Conservation (phyloP, 192 early-diverging fungal species). For the Thoreauomyces humboldtii region DNA sequence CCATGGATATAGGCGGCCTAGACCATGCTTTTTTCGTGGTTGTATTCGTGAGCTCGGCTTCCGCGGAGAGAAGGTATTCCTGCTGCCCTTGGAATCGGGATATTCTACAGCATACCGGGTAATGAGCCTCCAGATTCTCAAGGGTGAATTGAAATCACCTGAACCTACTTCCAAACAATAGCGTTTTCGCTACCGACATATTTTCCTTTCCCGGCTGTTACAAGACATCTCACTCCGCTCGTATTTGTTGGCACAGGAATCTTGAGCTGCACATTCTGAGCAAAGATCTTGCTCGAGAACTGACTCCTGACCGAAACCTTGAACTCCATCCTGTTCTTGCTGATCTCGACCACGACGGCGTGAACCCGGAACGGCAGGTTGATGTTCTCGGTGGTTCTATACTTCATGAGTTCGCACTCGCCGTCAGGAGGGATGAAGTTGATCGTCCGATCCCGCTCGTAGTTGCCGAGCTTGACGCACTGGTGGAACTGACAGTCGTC, state of each 20-base stretch:
- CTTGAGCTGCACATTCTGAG: conserved; percentile 82
- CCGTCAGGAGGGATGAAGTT: conserved; percentile 98
- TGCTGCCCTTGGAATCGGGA: conserved; percentile 86
- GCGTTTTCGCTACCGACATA: conserved; percentile 91
- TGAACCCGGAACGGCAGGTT: conserved; percentile 94
- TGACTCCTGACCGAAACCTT: conserved; percentile 85
- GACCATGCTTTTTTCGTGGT: conserved; percentile 88
- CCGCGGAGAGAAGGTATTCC: conserved; percentile 77
- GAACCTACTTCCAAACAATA: conserved; percentile 91
- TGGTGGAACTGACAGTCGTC: conserved; percentile 99
- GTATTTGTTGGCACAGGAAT: conserved; percentile 93
- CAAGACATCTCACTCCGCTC: conserved; percentile 75
- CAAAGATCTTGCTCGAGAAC: conserved; percentile 83
- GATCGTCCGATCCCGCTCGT: conserved; percentile 90
- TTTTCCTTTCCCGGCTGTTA: conserved; percentile 85
- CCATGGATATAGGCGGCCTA: conserved; percentile 91
- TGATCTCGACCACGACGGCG: conserved; percentile 86
- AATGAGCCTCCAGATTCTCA: neutral
- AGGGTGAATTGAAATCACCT: no score
- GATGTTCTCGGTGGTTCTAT: conserved; percentile 93
- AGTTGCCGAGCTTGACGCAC: conserved; percentile 90
- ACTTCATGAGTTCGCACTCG: conserved; percentile 93
- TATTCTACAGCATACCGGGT: conserved; percentile 58
- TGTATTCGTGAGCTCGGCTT: conserved; percentile 79
- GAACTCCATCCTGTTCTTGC: conserved; percentile 81